These are phyloP conservation scores for Fusarium oligoseptatum DNA, from an alignment of 2,329 filamentous ascomycete species.

Conservation along the genomic window DNA sequence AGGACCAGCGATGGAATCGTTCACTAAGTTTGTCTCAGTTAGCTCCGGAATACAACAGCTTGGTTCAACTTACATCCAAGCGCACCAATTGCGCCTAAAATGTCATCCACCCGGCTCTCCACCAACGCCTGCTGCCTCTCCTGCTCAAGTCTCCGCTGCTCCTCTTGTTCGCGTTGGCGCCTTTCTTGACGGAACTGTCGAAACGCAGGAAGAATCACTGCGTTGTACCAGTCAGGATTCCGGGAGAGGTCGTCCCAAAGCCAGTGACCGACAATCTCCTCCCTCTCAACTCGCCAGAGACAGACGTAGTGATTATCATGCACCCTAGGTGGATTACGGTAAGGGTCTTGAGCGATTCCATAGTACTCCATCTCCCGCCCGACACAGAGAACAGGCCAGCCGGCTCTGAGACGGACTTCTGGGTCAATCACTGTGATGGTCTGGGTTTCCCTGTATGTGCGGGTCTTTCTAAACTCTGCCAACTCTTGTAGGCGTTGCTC, in stretches of 20 bases:
- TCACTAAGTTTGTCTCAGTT: background rate
- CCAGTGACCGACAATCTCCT: slow-evolving; percentile 4
- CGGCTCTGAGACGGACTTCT: background rate
- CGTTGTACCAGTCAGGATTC: background rate
- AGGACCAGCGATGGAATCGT: background rate
- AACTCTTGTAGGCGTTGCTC: background rate
- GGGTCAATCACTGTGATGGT: background rate
- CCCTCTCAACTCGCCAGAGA: background rate
- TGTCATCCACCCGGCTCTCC: background rate
- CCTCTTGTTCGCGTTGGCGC: background rate
- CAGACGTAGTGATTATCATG: background rate
- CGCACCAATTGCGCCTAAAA: background rate
- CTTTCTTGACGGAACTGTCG: background rate
- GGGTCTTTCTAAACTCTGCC: background rate
- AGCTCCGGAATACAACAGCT: background rate
- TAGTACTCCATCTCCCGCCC: background rate
- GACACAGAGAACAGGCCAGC: background rate
- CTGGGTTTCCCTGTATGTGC: background rate
- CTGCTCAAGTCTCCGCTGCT: background rate
- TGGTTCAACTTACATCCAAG: background rate
- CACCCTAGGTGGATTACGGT: background rate
- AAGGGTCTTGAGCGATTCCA: background rate
- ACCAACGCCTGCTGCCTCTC: background rate
- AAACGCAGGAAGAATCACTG: background rate
- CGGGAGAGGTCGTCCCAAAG: slow-evolving; percentile 2